Conservation (phyloP, 176 grass and related monocot species). For the Dendrocalamus sinicus region DNA sequence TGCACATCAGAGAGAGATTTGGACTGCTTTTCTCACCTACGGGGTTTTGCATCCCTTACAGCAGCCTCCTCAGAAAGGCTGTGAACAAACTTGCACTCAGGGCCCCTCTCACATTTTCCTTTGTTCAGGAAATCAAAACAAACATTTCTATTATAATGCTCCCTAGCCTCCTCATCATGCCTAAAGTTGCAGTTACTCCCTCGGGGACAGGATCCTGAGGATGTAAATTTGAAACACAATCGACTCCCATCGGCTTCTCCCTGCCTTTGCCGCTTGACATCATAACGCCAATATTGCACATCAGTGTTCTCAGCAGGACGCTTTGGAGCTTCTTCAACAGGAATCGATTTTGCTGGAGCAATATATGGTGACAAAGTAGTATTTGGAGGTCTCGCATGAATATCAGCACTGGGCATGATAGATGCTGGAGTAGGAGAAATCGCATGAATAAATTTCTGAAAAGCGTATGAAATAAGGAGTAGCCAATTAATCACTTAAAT, state of each 20-base stretch:
- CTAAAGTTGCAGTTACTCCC: constrained; percentile 67
- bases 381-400: constrained; percentile 72
- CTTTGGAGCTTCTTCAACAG: constrained; percentile 65
- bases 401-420: constrained; percentile 75
- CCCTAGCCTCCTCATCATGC: constrained; percentile 72
- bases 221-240: constrained; percentile 90
- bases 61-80: constrained; percentile 64
- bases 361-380: constrained; percentile 77
- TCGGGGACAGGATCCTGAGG: constrained; percentile 70
- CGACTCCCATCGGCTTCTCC: constrained; percentile 47
- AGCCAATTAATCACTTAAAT: constrained; percentile 46
- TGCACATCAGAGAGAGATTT: background rate
- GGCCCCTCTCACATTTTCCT: constrained; percentile 80
- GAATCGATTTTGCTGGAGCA: constrained; percentile 47
- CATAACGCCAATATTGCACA: constrained; percentile 90
- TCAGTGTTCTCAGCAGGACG: constrained; percentile 52
- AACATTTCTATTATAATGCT: constrained; percentile 73
- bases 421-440: constrained; percentile 98
- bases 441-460: constrained; percentile 98
- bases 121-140: constrained; percentile 98
- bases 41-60: constrained; percentile 54
- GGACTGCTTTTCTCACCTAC: constrained; percentile 52
- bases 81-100: constrained; percentile 77
- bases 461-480: constrained; percentile 43
- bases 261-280: constrained; percentile 82